These are phyloP conservation scores for Ascochyta koolunga DNA, from an alignment of 2,329 filamentous ascomycete genomes.

Conservation along the genomic window DNA sequence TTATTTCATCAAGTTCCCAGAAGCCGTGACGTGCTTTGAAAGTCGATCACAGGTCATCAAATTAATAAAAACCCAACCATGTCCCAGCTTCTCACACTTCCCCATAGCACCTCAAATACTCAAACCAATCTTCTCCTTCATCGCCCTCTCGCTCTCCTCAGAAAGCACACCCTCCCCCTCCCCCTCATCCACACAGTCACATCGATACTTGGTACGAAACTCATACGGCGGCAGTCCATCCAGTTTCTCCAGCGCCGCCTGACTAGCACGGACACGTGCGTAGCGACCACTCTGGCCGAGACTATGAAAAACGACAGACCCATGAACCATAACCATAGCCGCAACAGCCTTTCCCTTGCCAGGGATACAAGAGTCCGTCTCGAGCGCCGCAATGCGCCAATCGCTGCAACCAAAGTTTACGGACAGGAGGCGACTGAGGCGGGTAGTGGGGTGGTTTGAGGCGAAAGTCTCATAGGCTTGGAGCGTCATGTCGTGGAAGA, in stretches of 20 bases:
- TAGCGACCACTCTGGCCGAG: conserved; percentile 70
- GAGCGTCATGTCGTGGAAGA: conserved; percentile 82
- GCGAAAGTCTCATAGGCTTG: conserved; percentile 78
- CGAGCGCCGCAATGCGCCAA: conserved; percentile 52
- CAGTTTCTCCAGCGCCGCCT: conserved; percentile 60
- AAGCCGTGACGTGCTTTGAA: no score
- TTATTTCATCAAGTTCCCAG: no score
- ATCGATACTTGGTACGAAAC: conserved; percentile 67
- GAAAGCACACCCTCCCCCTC: neutral
- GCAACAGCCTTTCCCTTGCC: conserved; percentile 58
- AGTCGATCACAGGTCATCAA: neutral
- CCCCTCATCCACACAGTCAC: conserved; percentile 61
- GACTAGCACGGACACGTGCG: conserved; percentile 72
- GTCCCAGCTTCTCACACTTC: neutral
- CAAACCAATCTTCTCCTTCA: conserved; percentile 26
- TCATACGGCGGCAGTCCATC: conserved; percentile 60
- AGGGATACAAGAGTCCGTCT: conserved; percentile 55
- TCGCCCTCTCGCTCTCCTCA: conserved; percentile 11
- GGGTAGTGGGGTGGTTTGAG: conserved; percentile 80
- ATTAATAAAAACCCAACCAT: neutral
- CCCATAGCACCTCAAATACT: conserved; percentile 18
- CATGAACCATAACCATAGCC: conserved; percentile 79
- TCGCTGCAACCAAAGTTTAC: conserved; percentile 69
- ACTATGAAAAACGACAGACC: conserved; percentile 67
- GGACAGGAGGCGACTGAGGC: conserved; percentile 68